Evolutionary conservation across 345 rosid genomes (phyloP), one percentile per base, ranked within the genome.

Genomic region (Eucalyptus erythrocorys): DNA sequence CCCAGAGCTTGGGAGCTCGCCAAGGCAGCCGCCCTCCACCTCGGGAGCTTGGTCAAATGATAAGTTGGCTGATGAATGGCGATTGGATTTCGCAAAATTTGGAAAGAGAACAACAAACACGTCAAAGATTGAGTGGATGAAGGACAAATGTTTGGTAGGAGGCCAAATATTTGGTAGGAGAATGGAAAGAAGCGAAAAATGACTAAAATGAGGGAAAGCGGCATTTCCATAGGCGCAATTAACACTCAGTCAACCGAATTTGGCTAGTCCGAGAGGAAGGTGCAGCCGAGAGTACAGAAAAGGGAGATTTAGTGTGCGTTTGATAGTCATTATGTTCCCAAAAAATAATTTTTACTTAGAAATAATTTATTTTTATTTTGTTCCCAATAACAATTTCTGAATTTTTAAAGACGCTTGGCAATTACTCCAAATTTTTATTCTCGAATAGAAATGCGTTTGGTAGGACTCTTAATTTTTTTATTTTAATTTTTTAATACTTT

Each of bases 291-390:
- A 51, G 55, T 51, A 17, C 6, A 51, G 55, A 51, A 51, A 51
- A 51, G 1, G 9, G 9, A 51, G 24, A 24, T 55, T 55, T 55
- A 53, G 1, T 2, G 3, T 1, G 59, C 2, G 2, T 53, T 55
- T 22, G 30, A 6, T 22, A 55, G 5, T 24, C 4, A 21, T 55
- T 55, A 0, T 4, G 0, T 55, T 21, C 11, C 1, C 11, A 22
- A 22, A 53, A 53, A 55, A 55, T 55, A 55, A 8, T 22, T 55
- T 21, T 55, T 24, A 2, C 4, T 55, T 21, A 53, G 0, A 22
- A 55, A 22, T 55, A 55, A 55, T 22, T 22, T 22, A 19, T 22
- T 55, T 8, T 24, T 55, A 55, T 55, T 55, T 21, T 17, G 9
- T 51, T 51, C 55, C 9, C 10, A 51, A 51, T 0, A 51, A 17